Base-by-base conservation (phyloP, 495 filamentous ascomycete genomes). In the Hypoxylon fragiforme region DNA sequence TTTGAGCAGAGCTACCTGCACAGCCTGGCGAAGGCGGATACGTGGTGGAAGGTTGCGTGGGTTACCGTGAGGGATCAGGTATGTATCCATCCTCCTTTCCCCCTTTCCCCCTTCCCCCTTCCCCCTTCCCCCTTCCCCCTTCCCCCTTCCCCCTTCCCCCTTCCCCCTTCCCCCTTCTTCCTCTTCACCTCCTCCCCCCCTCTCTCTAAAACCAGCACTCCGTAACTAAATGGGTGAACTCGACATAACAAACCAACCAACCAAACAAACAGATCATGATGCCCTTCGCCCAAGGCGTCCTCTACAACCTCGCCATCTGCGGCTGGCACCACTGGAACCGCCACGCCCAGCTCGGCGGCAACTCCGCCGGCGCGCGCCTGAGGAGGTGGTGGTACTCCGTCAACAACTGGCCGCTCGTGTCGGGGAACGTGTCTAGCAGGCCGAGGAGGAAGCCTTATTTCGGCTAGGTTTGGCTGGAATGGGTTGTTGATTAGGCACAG, bases 1-100 rank as follows among this genome's bases (percentile, higher is more conserved):
- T 97, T 97, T 70, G 94, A 98, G 76, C 94, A 98, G 79, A 95
- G 91, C 73, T 97, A 97, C 66, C 77, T 98, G 32, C 85, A 85
- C 39, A 92, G 90, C 67, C 83, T 98, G 46, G 81, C 83, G 57
- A 76, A 80, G 41, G 89, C 89, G 15, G 80, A 94, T 50, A 85
- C 82, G 19, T 89, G 82, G 84, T 83, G 85, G 70, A 81, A 81
- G 55, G 80, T 98, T 28, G 79, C 78, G 18, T 89, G 83, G 80
- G 92, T 97, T 55, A 97, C 94, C 14, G 66, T 87, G 39, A 72
- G 90, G 62, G 94, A 97, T 70, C 92, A 97, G 81, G 88, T 95
- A 62, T 41, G 62, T 62, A 30, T 20, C n/a, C 38, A 34, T 2
- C 8, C 0, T 11, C 6, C 3, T 37, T 32, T 45, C 38, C 26